Evolutionary conservation across 202 grass and related monocot species (phyloP).

Genomic region (Dendrocalamus latiflorus): DNA sequence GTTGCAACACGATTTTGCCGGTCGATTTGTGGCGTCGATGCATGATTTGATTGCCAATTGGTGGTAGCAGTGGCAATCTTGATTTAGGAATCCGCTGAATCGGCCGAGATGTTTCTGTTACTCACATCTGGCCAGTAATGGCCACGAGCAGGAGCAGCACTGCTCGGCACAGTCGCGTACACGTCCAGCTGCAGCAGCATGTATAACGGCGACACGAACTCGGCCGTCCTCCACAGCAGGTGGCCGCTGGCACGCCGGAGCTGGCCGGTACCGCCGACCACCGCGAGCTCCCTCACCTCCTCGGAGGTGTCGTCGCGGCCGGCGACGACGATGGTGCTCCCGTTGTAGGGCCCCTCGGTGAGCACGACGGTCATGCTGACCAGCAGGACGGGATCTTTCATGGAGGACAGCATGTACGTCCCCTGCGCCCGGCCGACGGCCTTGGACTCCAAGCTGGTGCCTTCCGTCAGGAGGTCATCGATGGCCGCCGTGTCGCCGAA

Average conservation of each 20-base stretch:
- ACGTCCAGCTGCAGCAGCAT: conserved; percentile 29
- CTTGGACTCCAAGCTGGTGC: background rate
- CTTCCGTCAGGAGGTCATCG: conserved; percentile 34
- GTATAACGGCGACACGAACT: background rate
- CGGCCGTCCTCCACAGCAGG: conserved; percentile 27
- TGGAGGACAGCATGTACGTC: conserved; percentile 17
- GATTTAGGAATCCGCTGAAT: too few species aligned
- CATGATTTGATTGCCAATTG: too few species aligned
- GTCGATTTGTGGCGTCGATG: too few species aligned
- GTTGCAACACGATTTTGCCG: too few species aligned
- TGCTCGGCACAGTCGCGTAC: background rate
- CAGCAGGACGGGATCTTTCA: background rate
- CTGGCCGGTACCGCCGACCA: conserved; percentile 32
- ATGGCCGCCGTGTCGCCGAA: conserved; percentile 35
- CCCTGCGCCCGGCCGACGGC: conserved; percentile 29
- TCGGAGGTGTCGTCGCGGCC: conserved; percentile 1
- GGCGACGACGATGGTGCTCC: conserved; percentile 30
- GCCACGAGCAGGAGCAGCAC: background rate
- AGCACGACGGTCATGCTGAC: conserved; percentile 3
- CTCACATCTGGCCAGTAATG: too few species aligned
- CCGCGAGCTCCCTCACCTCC: conserved; percentile 37
- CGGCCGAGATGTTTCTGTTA: too few species aligned
- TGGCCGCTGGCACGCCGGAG: background rate
- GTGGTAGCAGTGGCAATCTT: too few species aligned
- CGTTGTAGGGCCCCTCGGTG: conserved; percentile 22